Conservation (phyloP, 1,284 basidiomycete species). For the Papiliotrema fonsecae region DNA sequence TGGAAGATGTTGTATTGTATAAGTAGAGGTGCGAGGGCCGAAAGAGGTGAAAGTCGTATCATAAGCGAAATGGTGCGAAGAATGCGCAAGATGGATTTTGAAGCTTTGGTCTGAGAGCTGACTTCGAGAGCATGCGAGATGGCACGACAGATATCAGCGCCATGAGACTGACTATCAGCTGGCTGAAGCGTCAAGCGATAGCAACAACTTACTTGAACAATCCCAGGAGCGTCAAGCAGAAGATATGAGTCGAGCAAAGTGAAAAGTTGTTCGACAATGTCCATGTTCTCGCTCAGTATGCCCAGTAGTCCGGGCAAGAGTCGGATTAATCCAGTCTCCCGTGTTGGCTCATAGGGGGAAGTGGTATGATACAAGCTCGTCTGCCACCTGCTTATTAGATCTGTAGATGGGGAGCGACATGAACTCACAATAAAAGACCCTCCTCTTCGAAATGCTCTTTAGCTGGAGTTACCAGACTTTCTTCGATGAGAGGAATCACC, state of each 20-base stretch:
- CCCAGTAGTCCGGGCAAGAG: constrained; percentile 63
- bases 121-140: constrained; percentile 29
- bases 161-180: constrained; percentile 19
- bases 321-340: constrained; percentile 54
- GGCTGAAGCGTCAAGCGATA: neutral
- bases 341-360: constrained; percentile 52
- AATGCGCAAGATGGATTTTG: constrained; percentile 22
- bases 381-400: constrained; percentile 54
- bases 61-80: constrained; percentile 33
- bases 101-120: constrained; percentile 28
- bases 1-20: constrained; percentile 41
- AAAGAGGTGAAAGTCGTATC: constrained; percentile 28
- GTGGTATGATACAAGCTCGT: constrained; percentile 65
- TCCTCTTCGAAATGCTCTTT: constrained; percentile 73
- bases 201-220: constrained; percentile 59
- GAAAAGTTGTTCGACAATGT: constrained; percentile 64
- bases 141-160: constrained; percentile 26
- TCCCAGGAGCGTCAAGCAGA: constrained; percentile 61
- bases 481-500: constrained; percentile 69
- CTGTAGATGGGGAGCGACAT: neutral
- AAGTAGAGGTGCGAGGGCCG: constrained; percentile 30
- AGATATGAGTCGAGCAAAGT: constrained; percentile 75
- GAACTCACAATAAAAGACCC: constrained; percentile 56
- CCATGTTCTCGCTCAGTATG: constrained; percentile 65
- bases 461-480: constrained; percentile 62